Conservation (phyloP, 1,139 yeast genomes). For the Diutina ranongensis region DNA sequence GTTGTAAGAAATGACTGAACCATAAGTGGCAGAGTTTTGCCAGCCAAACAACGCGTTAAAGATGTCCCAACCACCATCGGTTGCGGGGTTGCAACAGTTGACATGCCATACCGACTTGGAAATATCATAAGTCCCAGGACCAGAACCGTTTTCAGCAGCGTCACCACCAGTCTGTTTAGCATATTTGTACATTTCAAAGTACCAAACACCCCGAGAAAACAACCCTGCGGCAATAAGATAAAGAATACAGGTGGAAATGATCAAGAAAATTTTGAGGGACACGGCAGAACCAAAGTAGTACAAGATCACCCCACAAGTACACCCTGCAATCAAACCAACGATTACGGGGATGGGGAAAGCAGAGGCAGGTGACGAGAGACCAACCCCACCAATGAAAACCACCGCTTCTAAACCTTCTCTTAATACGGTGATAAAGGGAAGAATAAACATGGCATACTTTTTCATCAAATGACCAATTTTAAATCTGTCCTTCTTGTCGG, state of each 20-base stretch:
- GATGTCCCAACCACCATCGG: constrained; percentile 87
- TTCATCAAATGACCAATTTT: constrained; percentile 27
- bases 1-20: constrained; percentile 76
- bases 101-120: constrained; percentile 78
- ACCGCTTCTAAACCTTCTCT: constrained; percentile 92
- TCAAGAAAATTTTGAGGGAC: constrained; percentile 70
- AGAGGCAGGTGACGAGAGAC: constrained; percentile 61
- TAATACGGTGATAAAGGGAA: constrained; percentile 74
- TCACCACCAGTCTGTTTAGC: constrained; percentile 69
- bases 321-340: constrained; percentile 67
- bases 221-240: constrained; percentile 83
- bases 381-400: constrained; percentile 84
- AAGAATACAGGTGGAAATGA: constrained; percentile 69
- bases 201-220: constrained; percentile 87
- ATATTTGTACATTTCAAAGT: constrained; percentile 56
- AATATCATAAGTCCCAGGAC: constrained; percentile 86
- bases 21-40: constrained; percentile 88
- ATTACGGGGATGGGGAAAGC: constrained; percentile 83
- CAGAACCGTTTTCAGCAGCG: constrained; percentile 80
- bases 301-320: constrained; percentile 49
- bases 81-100: constrained; percentile 86
- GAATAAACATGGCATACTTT: constrained; percentile 65
- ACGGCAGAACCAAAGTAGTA: constrained; percentile 69
- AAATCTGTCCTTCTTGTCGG: not conserved
- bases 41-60: constrained; percentile 81